Evolutionary conservation across 2,329 filamentous ascomycete species (phyloP), one percentile per base, ranked within the genome.

Genomic region (Pseudogymnoascus sp.): DNA sequence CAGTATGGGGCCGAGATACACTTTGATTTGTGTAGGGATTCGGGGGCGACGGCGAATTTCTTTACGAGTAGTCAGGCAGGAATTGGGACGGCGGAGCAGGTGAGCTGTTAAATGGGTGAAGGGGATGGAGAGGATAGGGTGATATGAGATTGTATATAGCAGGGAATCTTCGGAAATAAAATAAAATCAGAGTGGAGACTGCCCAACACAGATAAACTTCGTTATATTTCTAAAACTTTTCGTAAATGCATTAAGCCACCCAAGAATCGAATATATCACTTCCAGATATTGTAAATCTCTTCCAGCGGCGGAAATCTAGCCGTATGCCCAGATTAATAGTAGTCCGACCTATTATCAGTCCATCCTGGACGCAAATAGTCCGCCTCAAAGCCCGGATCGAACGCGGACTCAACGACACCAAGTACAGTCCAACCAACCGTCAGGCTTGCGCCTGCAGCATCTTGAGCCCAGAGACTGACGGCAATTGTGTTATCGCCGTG

Each of bases 401-500:
- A 82, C 36, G 80, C 80, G 40, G 79, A 83, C 16, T 78, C 76
- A 31, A 83, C 76, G 8, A 80, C 78, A 67, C 84, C 85, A 63
- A 84, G 77, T n/a, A 81, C 73, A 61, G 77, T 75, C 79, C 82
- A 80, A 40, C 79, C 77, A 3, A 86, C 70, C 12, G 59, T 62
- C 1, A 68, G 62, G 16, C 60, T 66, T 16, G 62, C 68, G 16
- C 68, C 67, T 28, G 56, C 42, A 6, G 63, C 23, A 21, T 63
- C 62, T 43, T 68, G 83, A 7, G 83, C 82, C 85, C 85, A 88
- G 0, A 88, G 74, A 14, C 80, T 84, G 11, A 87, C 70, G 0
- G 76, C 80, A 61, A 88, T 77, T 0, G 81, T 83, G 65, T 88
- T 88, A 7, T 82, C 76, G 0, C 84, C 85, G 5, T 73, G 72